Percentiles rank a stretch among this genome's conserved stretches.
Evolutionary conservation across 139 green algal genomes (phyloP).

Genomic region (Volvox africanus): DNA sequence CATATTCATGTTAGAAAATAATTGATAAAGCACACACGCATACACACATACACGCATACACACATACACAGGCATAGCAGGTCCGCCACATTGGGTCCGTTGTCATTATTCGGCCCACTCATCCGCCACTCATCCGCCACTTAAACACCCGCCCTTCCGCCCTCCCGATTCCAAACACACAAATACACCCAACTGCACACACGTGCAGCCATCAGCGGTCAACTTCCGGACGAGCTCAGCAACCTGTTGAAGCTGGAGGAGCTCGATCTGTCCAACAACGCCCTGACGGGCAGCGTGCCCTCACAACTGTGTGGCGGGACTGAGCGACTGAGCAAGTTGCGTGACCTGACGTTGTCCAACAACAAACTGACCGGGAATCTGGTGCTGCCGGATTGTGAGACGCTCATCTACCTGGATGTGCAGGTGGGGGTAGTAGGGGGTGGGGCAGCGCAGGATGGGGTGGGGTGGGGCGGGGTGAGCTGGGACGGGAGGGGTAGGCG

Average conservation of each 20-base stretch:
- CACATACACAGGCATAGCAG: no score
- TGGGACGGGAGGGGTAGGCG: neutral
- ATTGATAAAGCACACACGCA: no score
- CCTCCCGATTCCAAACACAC: no score
- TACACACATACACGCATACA: no score
- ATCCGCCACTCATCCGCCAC: no score
- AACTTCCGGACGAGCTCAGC: neutral
- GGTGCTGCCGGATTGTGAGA: neutral
- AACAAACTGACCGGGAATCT: conserved; percentile 11
- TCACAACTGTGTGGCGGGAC: conserved; percentile 11
- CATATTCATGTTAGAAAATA: no score
- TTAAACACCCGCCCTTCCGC: no score
- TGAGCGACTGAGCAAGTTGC: neutral
- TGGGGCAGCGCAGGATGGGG: neutral
- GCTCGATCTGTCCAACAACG: conserved; percentile 41
- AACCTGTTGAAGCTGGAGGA: neutral
- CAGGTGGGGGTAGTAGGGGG: conserved; percentile 2
- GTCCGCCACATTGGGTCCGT: no score
- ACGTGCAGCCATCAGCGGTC: neutral
- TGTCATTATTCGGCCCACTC: no score
- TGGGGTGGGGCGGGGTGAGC: neutral
- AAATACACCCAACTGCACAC: no score
- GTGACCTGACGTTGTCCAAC: conserved; percentile 39
- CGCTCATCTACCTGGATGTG: conserved; percentile 23
- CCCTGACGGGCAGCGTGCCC: conserved; percentile 15